Evolutionary conservation across 2,329 filamentous ascomycete genomes (phyloP).

Genomic region (Diaporthe citri): DNA sequence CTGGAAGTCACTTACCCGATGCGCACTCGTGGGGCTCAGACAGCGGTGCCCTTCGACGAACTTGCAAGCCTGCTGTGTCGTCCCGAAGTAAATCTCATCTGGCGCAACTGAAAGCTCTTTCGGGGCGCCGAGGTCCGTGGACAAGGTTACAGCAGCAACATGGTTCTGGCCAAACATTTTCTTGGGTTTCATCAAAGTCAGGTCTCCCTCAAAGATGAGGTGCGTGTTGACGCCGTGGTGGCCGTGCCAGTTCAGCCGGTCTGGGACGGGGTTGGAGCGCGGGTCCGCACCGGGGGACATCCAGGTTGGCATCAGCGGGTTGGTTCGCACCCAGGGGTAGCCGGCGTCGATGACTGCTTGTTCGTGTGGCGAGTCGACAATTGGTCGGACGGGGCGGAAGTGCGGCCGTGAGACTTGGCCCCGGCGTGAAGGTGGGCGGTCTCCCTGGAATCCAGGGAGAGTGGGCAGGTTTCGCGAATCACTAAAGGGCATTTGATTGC

Average conservation of each 20-base stretch:
- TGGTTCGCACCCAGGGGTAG: slow-evolving; percentile 14
- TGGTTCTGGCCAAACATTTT: neutral
- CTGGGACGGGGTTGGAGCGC: neutral
- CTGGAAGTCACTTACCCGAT: too few relatives aligned
- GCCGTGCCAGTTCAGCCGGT: slow-evolving; percentile 39
- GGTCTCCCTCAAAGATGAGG: slow-evolving; percentile 52
- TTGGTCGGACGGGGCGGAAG: neutral
- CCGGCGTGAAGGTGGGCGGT: neutral
- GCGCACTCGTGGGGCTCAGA: neutral
- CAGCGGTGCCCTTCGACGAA: slow-evolving; percentile 19
- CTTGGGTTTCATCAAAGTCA: neutral
- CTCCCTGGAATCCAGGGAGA: neutral
- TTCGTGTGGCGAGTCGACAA: neutral
- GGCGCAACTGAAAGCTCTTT: neutral
- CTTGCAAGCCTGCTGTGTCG: neutral
- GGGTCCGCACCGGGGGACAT: neutral
- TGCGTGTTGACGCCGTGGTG: slow-evolving; percentile 48
- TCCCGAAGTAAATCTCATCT: neutral
- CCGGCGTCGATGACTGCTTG: slow-evolving; percentile 17
- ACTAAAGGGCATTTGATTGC: neutral
- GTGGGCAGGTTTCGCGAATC: neutral
- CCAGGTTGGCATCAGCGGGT: neutral
- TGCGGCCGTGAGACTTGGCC: neutral
- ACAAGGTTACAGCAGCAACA: neutral
- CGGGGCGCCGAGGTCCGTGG: neutral